Evolutionary conservation across 129 eudicot genomes (phyloP).

Genomic region (Logfia minima): DNA sequence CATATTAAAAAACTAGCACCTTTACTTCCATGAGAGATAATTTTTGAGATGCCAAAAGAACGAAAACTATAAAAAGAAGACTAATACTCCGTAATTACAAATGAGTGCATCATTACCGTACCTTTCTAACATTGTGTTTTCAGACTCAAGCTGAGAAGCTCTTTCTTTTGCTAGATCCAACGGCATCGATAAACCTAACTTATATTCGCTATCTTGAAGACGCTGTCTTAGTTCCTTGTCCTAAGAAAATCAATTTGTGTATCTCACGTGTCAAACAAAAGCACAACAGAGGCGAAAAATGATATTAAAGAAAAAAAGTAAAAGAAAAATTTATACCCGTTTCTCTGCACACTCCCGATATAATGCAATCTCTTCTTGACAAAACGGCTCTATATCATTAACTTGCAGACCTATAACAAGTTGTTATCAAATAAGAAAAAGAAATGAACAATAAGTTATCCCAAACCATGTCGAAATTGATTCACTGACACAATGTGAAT

Average conservation of each 20-base stretch:
- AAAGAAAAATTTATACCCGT: conserved; percentile 52
- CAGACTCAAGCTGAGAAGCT: conserved; percentile 81
- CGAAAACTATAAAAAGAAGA: neutral
- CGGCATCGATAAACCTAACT: conserved; percentile 95
- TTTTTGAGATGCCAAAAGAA: neutral
- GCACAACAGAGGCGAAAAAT: neutral
- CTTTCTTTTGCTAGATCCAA: conserved; percentile 77
- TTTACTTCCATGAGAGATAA: neutral
- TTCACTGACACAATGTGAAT: neutral
- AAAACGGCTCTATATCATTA: conserved; percentile 92
- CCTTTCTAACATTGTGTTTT: conserved; percentile 87
- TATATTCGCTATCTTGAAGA: conserved; percentile 90
- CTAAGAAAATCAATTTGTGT: conserved; percentile 35
- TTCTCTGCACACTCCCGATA: conserved; percentile 80
- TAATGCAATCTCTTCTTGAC: conserved; percentile 93
- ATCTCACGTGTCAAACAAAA: neutral
- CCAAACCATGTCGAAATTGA: neutral
- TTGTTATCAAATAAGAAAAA: conserved; percentile 11
- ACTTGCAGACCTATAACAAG: conserved; percentile 75
- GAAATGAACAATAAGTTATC: neutral
- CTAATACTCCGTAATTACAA: neutral
- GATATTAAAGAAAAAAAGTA: neutral
- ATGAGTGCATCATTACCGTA: conserved; percentile 30
- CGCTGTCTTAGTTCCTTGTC: conserved; percentile 80
- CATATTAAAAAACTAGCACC: neutral